Base-by-base conservation (phyloP, 257 asterid genomes). In the Solanum ossicruentum region DNA sequence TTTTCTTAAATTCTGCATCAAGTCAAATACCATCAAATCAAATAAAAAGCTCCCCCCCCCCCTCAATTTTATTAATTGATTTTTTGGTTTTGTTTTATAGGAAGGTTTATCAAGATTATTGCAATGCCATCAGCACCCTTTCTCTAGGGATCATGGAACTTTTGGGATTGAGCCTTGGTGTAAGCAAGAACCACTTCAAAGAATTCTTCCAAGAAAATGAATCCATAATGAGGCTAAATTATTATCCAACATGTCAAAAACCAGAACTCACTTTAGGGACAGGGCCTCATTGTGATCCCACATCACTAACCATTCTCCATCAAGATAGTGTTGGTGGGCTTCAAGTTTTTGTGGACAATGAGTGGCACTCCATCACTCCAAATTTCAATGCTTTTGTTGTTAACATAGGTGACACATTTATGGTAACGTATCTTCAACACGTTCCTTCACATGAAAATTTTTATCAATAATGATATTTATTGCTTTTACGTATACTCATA, bases 271-370 rank as follows among this genome's bases (percentile, higher is more conserved):
- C 88, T 41, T 56, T 86, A 16, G 88, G 88, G 18, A 83, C 88
- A 28, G 88, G 88, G 15, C 88, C 88, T 10, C 88, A 86, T 58
- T 86, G 88, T 73, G 88, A 86, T 78, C 88, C 88, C 45, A 86
- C 84, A 16, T 83, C 88, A 36, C 54, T 86, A 26, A 86, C 88
- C 36, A 86, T 86, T 18, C 88, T 86, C 36, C 88, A 86, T 79
- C 88, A 86, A 73, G 88, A 86, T 75, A 52, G 49, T 32, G 88
- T 86, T 72, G 83, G 70, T 3, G 85, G 88, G 45, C 88, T 86
- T 52, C 83, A 86, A 60, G 86, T 86, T 36, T 83, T 75, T 61
- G 81, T 79, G 45, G 84, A 86, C 80, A 83, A 86, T 32, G 54
- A 86, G 80, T 86, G 88, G 88, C 78, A 32, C 26, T 52, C 84